Base-by-base conservation (phyloP, 768 basidiomycete species). In the Suillus plorans region DNA sequence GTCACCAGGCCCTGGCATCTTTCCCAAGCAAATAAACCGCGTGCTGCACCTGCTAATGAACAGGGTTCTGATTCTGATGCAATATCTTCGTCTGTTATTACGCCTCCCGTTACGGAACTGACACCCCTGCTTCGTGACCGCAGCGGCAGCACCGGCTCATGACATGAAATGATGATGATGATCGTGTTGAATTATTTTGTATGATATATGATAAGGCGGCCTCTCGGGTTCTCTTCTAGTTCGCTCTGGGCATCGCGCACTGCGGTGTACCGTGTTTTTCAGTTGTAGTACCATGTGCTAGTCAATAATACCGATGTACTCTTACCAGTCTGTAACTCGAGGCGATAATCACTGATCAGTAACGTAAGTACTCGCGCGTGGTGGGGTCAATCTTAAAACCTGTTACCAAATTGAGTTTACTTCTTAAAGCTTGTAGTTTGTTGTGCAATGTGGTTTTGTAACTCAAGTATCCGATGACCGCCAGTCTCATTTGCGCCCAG, bases 1-100 rank as follows among this genome's bases (percentile, higher is more conserved):
- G 94, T 97, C 57, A 97, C 95, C 1, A 85, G 86, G 66, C 85
- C 87, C 13, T 77, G 75, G 66, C 71, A 73, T 7, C 70, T 70
- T 42, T 68, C 64, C 70, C 71, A 65, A n/a, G 22, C 45, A 12
- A 56, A 66, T 58, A 71, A 72, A 47, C 9, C 60, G 5, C 56
- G 67, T 37, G 59, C 56, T 47, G n/a, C 66, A 1, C 2, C 63
- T 37, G 28, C 69, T 12, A 60, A 34, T 44, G 44, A 34, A 10
- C 55, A 63, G 44, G 31, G 45, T 22, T 8, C 60, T 10, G 62
- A 67, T 7, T 28, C 63, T 16, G 52, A 66, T 41, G 65, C 14
- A 8, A 58, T 60, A 22, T 56, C 71, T 4, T 39, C 69, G 5
- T 62, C 66, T 45, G 14, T 71, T 68, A 47, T 69, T 42, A 66